Evolutionary conservation across 1,284 basidiomycete species (phyloP), one percentile per base, ranked within the genome.

Genomic region (Salmacisia buchloeana): DNA sequence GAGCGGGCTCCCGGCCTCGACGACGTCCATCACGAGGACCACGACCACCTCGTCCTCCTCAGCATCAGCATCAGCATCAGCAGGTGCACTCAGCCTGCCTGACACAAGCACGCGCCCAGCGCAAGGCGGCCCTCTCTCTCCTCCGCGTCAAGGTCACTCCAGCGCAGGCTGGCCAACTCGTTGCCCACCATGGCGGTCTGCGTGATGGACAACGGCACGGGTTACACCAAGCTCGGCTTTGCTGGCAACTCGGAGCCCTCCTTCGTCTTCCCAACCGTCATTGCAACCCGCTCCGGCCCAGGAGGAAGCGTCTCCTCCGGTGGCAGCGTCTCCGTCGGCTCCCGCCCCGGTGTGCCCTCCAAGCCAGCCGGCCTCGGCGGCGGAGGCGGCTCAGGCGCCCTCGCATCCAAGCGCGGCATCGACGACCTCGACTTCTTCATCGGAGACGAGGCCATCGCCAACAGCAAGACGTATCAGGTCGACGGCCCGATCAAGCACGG

Each of bases 391-490:
- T 64, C 69, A 46, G 70, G 72, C 15, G 75, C 69, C 81, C 87
- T 97, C 61, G 94, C 96, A 3, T 91, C 90, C 64, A 98, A 97
- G 83, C 88, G 96, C 67, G 96, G 96, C 10, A 91, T 98, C 54
- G 96, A 99, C 81, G 96, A 99, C 81, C 88, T 98, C 70, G 96
- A 99, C 83, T 99, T 98, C 84, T 97, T 89, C 85, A 99, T 99
- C 82, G 96, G 96, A 65, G 92, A 98, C 81, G 94, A 98, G 81
- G 96, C 96, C 1, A 85, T 97, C 31, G 91, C 91, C 33, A 97
- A 97, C 79, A 87, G 89, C 43, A 97, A 94, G 83, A 78, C 77
- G 43, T 99, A 98, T 82, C 89, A 90, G 43, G 86, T 98, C 18
- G 90, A 94, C 82, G 97, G 97, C 82, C 96, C 96, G 25, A 97